phyloP scores from a whole-genome alignment of 306 rosid genomes.

The Adenanthera pavonina region DNA sequence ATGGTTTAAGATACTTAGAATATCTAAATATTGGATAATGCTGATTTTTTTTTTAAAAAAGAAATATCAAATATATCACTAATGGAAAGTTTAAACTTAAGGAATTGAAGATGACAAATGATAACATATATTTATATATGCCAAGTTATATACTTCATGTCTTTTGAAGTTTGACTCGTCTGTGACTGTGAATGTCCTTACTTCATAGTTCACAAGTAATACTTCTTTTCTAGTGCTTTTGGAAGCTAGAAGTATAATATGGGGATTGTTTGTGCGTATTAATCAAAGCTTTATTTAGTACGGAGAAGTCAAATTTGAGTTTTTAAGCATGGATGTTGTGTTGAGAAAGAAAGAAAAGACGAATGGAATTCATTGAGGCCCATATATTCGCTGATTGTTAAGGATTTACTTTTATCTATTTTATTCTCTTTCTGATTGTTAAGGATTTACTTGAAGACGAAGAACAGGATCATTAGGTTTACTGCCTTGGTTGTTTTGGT shows the following conservation, averaged over 20 bases:
- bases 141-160: neutral
- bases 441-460: constrained; percentile 15
- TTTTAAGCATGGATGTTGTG: neutral
- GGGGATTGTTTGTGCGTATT: neutral
- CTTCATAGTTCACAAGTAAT: neutral
- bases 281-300: neutral
- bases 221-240: neutral
- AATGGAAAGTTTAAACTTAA: neutral
- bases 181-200: neutral
- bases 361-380: neutral
- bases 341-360: neutral
- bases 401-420: neutral
- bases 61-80: neutral
- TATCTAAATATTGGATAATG: neutral
- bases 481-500: neutral
- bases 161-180: neutral
- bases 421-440: neutral
- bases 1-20: neutral
- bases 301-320: neutral
- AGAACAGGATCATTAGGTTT: neutral
- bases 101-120: neutral
- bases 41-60: neutral
- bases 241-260: neutral
- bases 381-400: neutral
- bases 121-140: neutral